These are phyloP conservation scores for Hypericum androsaemum DNA, from an alignment of 345 rosid genomes.

Conservation along the genomic window DNA sequence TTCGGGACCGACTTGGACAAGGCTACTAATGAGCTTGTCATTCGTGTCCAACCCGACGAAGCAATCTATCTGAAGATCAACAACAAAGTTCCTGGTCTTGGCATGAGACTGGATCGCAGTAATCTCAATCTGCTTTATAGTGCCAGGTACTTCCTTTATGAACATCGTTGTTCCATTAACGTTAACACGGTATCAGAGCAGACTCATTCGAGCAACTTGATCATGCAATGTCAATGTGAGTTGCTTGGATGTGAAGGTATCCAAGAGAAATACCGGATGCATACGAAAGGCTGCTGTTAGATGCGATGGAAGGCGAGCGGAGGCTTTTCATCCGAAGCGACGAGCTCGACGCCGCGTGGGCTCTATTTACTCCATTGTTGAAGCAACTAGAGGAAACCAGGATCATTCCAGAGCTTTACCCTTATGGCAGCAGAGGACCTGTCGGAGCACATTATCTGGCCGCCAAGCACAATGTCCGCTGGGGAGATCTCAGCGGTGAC, in stretches of 20 bases:
- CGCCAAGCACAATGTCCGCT: conserved; percentile 74
- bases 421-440: conserved; percentile 85
- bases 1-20: conserved; percentile 67
- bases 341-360: conserved; percentile 88
- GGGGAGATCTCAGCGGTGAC: conserved; percentile 61
- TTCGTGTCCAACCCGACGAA: conserved; percentile 92
- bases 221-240: too few relatives aligned
- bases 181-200: not conserved
- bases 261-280: conserved; percentile 76
- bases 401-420: conserved; percentile 73
- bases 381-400: conserved; percentile 60
- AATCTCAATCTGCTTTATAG: conserved; percentile 71
- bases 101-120: conserved; percentile 86
- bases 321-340: conserved; percentile 81
- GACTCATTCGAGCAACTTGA: too few relatives aligned
- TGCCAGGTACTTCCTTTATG: conserved; percentile 38
- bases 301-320: conserved; percentile 77
- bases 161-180: not conserved
- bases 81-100: conserved; percentile 93
- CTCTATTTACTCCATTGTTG: conserved; percentile 60
- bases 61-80: conserved; percentile 91
- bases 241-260: conserved; percentile 17
- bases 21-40: conserved; percentile 83
- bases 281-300: conserved; percentile 79
- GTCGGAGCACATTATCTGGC: conserved; percentile 90